Evolutionary conservation across 345 rosid species (phyloP), one percentile per base, ranked within the genome.

Genomic region (Rhizophora mangle): DNA sequence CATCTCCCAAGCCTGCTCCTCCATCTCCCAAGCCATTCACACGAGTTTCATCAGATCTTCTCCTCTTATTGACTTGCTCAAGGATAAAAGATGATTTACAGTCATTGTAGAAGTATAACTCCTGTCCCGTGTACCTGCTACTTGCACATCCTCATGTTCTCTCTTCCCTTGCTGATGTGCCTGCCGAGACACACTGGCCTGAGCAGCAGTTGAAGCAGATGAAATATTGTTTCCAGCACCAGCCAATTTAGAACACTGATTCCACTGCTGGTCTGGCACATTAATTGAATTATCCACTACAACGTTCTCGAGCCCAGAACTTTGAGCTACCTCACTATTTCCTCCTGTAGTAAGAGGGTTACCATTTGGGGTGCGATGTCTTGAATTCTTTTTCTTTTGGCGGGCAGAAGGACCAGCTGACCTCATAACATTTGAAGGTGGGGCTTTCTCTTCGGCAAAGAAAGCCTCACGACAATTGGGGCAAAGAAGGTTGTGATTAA

Each of bases 401-500:
- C 62, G 72, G 62, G 78, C 67, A 69, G 86, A 79, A 70, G 51
- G 64, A 63, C 78, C 79, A 43, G 79, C 47, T 60, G 89, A 60
- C 81, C 65, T 85, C 19, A 68, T 37, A 73, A 83, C 76, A 76
- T 70, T 87, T 54, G 87, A 69, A 55, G 99, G 99, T 0, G 89
- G 96, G 30, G 80, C 68, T 75, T 55, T 92, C 82, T 95, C 99
- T 3, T 69, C 53, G 53, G 97, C 99, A 65, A 75, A 34, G 64
- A 95, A 92, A 56, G 87, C 89, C 83, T 78, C 74, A 32, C 66
- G 77, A 68, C 99, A 95, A 61, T 79, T 85, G 3, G 96, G 93
- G 79, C 99, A 95, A 18, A 87, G 82, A 74, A 95, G 84, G 46
- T 82, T 90, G 60, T 87, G 92, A 74, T 95, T 84, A 53, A 92